Base-by-base conservation (phyloP, 805 yeast genomes). In the Phaffomyces thermotolerans region DNA sequence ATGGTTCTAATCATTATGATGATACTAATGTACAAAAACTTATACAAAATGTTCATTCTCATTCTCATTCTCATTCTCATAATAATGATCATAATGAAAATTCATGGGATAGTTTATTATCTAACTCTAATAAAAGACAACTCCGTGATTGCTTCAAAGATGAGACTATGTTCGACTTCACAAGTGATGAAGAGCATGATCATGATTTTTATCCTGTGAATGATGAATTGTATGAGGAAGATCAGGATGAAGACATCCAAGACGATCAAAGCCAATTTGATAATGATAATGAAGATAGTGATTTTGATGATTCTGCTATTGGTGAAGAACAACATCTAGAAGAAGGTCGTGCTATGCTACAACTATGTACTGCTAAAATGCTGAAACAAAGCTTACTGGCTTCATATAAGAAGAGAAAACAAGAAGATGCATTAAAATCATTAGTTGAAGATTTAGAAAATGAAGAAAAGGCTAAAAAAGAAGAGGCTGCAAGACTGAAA, bases 261-360 rank as follows among this genome's bases (percentile, higher is more conserved):
- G 67, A 61, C 6, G 65, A 61, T 8, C 68, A 60, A 1, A 69
- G 66, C 8, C 67, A 65, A 9, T 31, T 31, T 12, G 68, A 64
- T 4, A 65, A 67, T 2, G 65, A 66, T 4, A 69, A 64, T 13
- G 71, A 67, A 6, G 72, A 65, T 10, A 74, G 67, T n/a, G 68
- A 48, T 12, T 48, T 33, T 36, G 46, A 51, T 56, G 59, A 67
- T 37, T 64, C 68, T 39, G 67, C 62, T 12, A 48, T 66, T n/a
- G 78, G 73, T 47, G 82, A 80, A 41, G 83, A 78, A 47, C 82
- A 71, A 59, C 72, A 89, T 40, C 65, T 85, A 55, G 81, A 78
- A 54, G 95, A 89, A 63, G 82, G 91, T 12, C 82, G 90, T 33
- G 78, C 84, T 23, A 74, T 87, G 71, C 74, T 90, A 48, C 88